Evolutionary conservation across 2,329 filamentous ascomycete species (phyloP).

Genomic region (Tolypocladium tundrense): DNA sequence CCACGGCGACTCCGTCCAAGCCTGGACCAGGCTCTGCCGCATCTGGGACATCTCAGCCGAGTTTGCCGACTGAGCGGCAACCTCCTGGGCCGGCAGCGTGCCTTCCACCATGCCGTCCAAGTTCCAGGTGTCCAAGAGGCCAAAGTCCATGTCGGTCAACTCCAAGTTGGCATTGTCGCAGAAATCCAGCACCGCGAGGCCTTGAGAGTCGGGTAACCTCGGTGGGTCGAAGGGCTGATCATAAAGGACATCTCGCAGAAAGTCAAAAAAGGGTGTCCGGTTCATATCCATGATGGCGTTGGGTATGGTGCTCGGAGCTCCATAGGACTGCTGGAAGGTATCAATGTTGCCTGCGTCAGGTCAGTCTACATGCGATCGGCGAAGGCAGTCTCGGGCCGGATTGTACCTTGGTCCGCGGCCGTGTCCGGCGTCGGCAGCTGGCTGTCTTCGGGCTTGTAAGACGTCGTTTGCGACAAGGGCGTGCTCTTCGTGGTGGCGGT

Average conservation of each 20-base stretch:
- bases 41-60: conserved; percentile 33
- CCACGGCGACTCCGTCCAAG: conserved; percentile 41
- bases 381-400: not conserved
- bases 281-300: conserved; percentile 16
- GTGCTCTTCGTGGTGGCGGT: conserved; percentile 14
- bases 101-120: conserved; percentile 22
- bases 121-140: conserved; percentile 39
- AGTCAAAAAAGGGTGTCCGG: conserved; percentile 36
- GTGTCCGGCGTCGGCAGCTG: conserved; percentile 25
- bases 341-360: conserved; percentile 5
- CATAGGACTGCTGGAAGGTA: conserved; percentile 1
- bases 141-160: conserved; percentile 41
- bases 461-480: conserved; percentile 12
- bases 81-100: conserved; percentile 11
- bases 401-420: conserved; percentile 16
- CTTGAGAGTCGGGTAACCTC: conserved; percentile 28
- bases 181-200: conserved; percentile 36
- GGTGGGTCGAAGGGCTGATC: conserved; percentile 28
- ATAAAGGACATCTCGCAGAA: conserved; percentile 40
- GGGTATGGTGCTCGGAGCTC: conserved; percentile 1
- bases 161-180: conserved; percentile 39
- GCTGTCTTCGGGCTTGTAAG: conserved; percentile 18
- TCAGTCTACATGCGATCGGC: not conserved
- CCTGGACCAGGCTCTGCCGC: conserved; percentile 34
- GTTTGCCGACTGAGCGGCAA: conserved; percentile 20